Evolutionary conservation across 352 stramenopile species (phyloP), one percentile per base, ranked within the genome.

Genomic region (Bremia lactucae): DNA sequence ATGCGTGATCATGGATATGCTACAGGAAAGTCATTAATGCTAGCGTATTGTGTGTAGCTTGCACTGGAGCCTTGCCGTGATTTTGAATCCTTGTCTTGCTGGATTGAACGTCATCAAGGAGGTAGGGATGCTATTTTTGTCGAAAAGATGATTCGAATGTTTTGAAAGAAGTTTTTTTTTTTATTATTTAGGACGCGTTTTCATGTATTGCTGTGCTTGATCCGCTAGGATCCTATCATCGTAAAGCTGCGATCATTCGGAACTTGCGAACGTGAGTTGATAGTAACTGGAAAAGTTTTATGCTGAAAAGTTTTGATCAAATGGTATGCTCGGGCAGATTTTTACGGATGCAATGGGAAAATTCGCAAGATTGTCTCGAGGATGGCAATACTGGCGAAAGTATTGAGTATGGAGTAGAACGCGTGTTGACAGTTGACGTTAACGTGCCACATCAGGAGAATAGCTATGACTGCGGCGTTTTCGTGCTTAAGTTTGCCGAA

Each of bases 61-160:
- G 41, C 79, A 92, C 45, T 92, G 79, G 79, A 92, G 79, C 46
- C 55, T 92, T 31, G 79, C 75, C 6, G 36, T 92, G 26, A 84
- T 92, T 28, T 42, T 88, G 18, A 88, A 89, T 22, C 79, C 79
- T 16, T 41, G 44, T 9, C 42, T 66, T 5, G 76, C 75, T 11
- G 68, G 58, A 13, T 54, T 55, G 10, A 48, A 69, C 13, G 14
- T 25, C 4, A 22, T 21, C 19, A 29, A 72, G 19, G 49, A 78
- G 46, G 67, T 75, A 43, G 9, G 41, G n/a, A n/a, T n/a, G n/a
- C n/a, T n/a, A n/a, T n/a, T 31, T 36, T 18, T 25, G 11, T 2
- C n/a, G n/a, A n/a, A n/a, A n/a, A n/a, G n/a, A n/a, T n/a, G n/a
- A n/a, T n/a, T n/a, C n/a, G n/a, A n/a, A n/a, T n/a, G n/a, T n/a